Conservation (phyloP, 1,139 yeast genomes). For the Taphrina wiesneri region DNA sequence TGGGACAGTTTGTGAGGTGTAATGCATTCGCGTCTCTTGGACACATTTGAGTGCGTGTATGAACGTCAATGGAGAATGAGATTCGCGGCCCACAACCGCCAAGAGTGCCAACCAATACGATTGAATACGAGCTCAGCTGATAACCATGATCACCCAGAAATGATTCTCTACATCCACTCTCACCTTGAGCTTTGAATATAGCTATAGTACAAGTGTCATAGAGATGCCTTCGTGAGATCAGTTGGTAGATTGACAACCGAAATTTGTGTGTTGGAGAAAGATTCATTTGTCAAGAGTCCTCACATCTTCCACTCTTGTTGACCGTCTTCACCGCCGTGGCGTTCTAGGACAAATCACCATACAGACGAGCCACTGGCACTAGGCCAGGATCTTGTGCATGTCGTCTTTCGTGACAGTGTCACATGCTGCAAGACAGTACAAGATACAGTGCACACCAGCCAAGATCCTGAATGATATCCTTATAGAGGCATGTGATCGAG, state of each 20-base stretch:
- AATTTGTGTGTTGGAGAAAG: too few relatives aligned
- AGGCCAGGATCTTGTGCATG: background rate
- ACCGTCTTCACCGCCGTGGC: background rate
- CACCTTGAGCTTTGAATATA: too few relatives aligned
- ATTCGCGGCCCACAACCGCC: conserved; percentile 1
- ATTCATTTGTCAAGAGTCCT: too few relatives aligned
- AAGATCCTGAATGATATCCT: conserved; percentile 32
- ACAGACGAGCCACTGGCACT: background rate
- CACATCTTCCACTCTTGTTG: background rate
- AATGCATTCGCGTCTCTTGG: background rate
- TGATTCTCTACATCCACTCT: too few relatives aligned
- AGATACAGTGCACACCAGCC: conserved; percentile 29
- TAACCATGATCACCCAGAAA: background rate
- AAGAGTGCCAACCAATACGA: background rate
- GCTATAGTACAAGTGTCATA: too few relatives aligned
- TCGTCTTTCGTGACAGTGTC: conserved; percentile 30
- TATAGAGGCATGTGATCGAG: conserved; percentile 34
- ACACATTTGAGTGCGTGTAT: background rate
- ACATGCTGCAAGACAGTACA: conserved; percentile 27
- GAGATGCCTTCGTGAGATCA: too few relatives aligned
- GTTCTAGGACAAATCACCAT: background rate
- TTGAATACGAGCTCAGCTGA: background rate
- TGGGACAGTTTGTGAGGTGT: background rate
- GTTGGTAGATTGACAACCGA: too few relatives aligned
- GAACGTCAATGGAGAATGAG: background rate